Evolutionary conservation across 352 stramenopile species (phyloP).

Genomic region (Phytophthora pini): DNA sequence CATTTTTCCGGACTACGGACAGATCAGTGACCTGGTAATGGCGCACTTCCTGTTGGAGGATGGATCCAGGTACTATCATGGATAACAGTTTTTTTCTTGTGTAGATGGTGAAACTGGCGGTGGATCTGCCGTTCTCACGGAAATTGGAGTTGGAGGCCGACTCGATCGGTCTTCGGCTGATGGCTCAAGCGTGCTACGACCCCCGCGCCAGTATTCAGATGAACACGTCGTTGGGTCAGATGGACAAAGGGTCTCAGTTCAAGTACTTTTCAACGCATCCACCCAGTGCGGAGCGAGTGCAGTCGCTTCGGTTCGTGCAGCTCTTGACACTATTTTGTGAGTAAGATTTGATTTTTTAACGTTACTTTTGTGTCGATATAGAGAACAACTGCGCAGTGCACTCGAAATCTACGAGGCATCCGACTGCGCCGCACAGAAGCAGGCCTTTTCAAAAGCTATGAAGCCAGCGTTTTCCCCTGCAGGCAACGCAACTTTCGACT

Average conservation of each 20-base stretch:
- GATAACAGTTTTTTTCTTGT: background rate
- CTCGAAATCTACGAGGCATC: constrained; percentile 55
- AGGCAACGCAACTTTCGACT: constrained; percentile 23
- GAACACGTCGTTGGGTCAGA: constrained; percentile 44
- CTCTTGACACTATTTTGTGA: background rate
- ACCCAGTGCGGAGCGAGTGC: constrained; percentile 65
- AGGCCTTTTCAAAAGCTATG: constrained; percentile 43
- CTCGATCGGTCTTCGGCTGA: constrained; percentile 60
- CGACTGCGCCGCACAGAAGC: constrained; percentile 42
- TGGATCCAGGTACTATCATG: too few species aligned
- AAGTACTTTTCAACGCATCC: constrained; percentile 86
- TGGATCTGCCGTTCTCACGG: constrained; percentile 63
- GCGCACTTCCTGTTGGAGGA: background rate
- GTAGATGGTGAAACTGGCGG: constrained; percentile 56
- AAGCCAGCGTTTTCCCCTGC: constrained; percentile 35
- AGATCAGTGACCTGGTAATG: constrained; percentile 61
- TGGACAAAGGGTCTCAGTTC: constrained; percentile 40
- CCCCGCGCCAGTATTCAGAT: constrained; percentile 64
- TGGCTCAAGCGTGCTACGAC: constrained; percentile 66
- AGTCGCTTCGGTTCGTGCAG: constrained; percentile 45
- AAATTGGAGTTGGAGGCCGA: constrained; percentile 66
- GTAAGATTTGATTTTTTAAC: background rate
- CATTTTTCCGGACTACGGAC: constrained; percentile 58
- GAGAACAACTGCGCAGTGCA: constrained; percentile 48
- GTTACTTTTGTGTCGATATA: constrained; percentile 3